Conservation (phyloP, 2,329 filamentous ascomycete species). For the Fusarium udum region DNA sequence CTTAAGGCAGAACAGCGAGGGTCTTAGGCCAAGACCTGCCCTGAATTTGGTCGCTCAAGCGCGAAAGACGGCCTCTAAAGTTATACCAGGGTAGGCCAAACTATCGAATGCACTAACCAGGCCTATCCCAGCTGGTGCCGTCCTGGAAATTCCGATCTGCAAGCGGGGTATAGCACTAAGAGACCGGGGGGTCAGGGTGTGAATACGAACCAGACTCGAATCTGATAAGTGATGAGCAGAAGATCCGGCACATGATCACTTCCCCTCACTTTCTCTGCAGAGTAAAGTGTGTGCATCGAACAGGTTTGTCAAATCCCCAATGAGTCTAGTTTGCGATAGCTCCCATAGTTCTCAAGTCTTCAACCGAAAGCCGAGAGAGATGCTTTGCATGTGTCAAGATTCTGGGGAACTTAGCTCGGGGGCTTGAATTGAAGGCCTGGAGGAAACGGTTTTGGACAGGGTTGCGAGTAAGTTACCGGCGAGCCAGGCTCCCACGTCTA, state of each 20-base stretch:
- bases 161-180: constrained; percentile 18
- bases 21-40: not conserved
- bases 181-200: not conserved
- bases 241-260: constrained; percentile 7
- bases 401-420: not conserved
- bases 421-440: not conserved
- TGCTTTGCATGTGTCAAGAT: constrained; percentile 1
- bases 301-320: not conserved
- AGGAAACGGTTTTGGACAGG: not conserved
- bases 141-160: constrained; percentile 17
- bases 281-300: constrained; percentile 7
- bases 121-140: not conserved
- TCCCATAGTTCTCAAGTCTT: not conserved
- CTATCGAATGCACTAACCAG: not conserved
- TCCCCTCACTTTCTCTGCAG: not conserved
- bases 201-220: not conserved
- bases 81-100: constrained; percentile 14
- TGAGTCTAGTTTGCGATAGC: constrained; percentile 24
- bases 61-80: not conserved
- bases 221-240: constrained; percentile 10
- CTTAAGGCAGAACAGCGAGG: not conserved
- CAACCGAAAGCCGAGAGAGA: not conserved
- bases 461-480: not conserved
- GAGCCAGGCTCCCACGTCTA: not conserved
- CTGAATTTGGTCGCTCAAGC: not conserved